Conservation (phyloP, 2,329 filamentous ascomycete genomes). For the Microcyclosporella mali region DNA sequence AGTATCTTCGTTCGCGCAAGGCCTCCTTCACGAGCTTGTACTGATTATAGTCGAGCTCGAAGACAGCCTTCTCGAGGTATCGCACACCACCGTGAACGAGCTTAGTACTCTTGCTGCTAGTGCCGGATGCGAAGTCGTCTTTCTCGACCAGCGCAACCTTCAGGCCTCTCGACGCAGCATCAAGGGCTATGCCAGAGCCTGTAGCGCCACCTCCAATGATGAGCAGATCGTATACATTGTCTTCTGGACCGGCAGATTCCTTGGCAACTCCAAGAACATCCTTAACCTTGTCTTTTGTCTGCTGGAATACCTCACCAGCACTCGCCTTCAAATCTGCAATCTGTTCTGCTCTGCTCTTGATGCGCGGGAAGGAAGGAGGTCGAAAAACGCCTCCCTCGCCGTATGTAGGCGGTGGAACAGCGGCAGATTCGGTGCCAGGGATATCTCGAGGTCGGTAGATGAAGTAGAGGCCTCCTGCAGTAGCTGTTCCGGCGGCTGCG, state of each 20-base stretch:
- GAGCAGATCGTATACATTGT: conserved; percentile 63
- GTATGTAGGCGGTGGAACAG: conserved; percentile 64
- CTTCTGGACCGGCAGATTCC: conserved; percentile 20
- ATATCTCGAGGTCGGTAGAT: conserved; percentile 66
- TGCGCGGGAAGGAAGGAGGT: conserved; percentile 59
- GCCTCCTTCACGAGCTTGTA: conserved; percentile 73
- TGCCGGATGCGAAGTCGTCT: conserved; percentile 76
- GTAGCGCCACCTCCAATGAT: conserved; percentile 76
- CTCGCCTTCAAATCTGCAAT: conserved; percentile 53
- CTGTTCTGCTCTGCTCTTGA: conserved; percentile 59
- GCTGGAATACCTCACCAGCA: conserved; percentile 40
- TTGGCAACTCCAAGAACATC: conserved; percentile 31
- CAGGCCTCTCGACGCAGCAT: conserved; percentile 70
- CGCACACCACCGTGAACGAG: conserved; percentile 78
- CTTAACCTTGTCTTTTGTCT: conserved; percentile 41
- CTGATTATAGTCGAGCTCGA: conserved; percentile 78
- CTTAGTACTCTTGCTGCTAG: conserved; percentile 82
- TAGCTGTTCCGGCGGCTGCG: conserved; percentile 48
- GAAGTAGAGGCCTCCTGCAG: conserved; percentile 54
- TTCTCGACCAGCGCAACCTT: conserved; percentile 76
- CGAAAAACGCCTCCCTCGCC: conserved; percentile 62
- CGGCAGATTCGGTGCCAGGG: conserved; percentile 61
- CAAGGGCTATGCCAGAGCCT: conserved; percentile 71
- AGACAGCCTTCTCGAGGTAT: conserved; percentile 80
- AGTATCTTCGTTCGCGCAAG: conserved; percentile 74